These are phyloP conservation scores for Eucalyptus brandiana DNA, from an alignment of 345 rosid genomes.

Conservation along the genomic window DNA sequence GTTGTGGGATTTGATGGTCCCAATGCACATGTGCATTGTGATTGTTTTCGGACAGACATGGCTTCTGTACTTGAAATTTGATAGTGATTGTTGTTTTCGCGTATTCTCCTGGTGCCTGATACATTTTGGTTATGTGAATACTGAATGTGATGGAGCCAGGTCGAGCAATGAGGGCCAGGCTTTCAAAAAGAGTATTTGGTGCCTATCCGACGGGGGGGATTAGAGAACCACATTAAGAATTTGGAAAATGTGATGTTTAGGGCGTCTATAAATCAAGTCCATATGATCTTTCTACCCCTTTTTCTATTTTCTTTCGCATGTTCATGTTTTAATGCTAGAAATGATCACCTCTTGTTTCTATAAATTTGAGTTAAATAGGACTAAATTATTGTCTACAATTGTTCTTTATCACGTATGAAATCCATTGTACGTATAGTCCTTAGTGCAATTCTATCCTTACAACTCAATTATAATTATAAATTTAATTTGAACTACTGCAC, in stretches of 20 bases:
- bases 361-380: background rate
- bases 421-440: background rate
- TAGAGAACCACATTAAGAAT: background rate
- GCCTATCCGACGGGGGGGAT: background rate
- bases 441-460: background rate
- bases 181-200: background rate
- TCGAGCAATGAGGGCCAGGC: background rate
- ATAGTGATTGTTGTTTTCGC: background rate
- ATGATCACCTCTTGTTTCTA: background rate
- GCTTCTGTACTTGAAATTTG: background rate
- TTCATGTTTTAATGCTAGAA: background rate
- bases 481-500: background rate
- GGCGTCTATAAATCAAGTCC: background rate
- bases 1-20: background rate
- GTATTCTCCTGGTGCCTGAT: background rate
- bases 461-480: background rate
- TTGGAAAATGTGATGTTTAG: background rate
- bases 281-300: background rate
- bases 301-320: background rate
- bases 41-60: background rate
- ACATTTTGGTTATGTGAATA: background rate
- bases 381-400: background rate
- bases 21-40: background rate
- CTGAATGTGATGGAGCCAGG: background rate
- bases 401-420: background rate